phyloP scores from a whole-genome alignment of 352 stramenopile species.

The Phytopythium montanum region DNA sequence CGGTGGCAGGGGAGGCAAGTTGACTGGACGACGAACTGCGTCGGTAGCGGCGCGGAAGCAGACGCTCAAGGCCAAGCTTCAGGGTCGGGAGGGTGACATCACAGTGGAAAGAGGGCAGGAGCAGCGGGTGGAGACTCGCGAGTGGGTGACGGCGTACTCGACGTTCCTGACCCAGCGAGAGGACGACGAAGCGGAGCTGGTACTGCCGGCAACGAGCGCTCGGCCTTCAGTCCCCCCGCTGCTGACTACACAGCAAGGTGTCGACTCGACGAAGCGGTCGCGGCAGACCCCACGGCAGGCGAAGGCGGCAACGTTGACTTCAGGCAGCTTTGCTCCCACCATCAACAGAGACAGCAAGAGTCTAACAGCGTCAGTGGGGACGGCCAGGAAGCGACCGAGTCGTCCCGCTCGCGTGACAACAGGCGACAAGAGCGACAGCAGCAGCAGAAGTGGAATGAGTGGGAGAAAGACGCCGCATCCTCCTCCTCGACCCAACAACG shows the following conservation, averaged over 20 bases:
- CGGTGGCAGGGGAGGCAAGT: not conserved
- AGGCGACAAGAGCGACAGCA: not conserved
- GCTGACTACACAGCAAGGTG: not conserved
- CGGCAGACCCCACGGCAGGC: not conserved
- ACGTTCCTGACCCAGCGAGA: conserved; percentile 46
- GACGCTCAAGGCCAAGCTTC: conserved; percentile 38
- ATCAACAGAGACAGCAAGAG: not conserved
- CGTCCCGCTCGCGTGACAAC: not conserved
- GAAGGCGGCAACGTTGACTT: not conserved
- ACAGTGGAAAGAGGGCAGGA: not conserved
- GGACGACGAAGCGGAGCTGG: conserved; percentile 24
- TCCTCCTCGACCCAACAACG: not conserved
- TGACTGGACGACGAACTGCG: not conserved
- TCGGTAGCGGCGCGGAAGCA: conserved; percentile 30
- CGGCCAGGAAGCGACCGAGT: not conserved
- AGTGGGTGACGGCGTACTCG: conserved; percentile 6
- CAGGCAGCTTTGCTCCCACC: not conserved
- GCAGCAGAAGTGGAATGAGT: not conserved
- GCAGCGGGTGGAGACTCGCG: not conserved
- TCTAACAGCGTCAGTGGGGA: not conserved
- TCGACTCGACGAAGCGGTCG: not conserved
- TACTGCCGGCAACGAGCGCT: not conserved
- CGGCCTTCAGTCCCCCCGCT: not conserved
- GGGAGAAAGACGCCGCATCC: not conserved
- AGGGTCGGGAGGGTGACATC: not conserved